Percentiles rank a stretch among this genome's conserved stretches.
Evolutionary conservation across 1,139 yeast genomes (phyloP).

Genomic region (Entelexis sorbosivorans): DNA sequence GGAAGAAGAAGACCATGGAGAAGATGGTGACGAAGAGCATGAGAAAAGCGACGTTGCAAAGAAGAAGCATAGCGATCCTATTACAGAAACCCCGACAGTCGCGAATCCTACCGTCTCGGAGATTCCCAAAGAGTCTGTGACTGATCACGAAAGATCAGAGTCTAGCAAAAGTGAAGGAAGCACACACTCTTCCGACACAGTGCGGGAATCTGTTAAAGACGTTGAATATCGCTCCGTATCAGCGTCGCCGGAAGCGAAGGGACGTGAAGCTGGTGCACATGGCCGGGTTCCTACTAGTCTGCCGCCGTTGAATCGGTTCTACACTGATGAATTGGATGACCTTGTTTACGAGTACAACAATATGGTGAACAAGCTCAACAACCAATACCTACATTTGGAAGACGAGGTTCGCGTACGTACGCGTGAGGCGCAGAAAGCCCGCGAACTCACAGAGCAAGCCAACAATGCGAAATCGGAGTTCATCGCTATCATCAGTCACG

Average conservation of each 20-base stretch:
- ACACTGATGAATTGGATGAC: conserved; percentile 79
- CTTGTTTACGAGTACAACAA: conserved; percentile 80
- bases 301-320: conserved; percentile 34
- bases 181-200: neutral
- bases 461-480: conserved; percentile 92
- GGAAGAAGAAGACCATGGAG: conserved; percentile 36
- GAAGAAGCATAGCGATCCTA: neutral
- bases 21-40: conserved; percentile 35
- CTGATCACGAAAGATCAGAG: neutral
- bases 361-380: conserved; percentile 81
- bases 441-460: conserved; percentile 84
- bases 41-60: neutral
- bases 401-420: conserved; percentile 85
- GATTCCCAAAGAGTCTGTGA: neutral
- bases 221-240: neutral
- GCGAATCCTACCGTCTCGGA: neutral
- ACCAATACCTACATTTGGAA: conserved; percentile 75
- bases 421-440: conserved; percentile 77
- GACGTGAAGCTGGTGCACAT: neutral
- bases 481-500: conserved; percentile 93
- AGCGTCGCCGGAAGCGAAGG: neutral
- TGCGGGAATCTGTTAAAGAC: neutral
- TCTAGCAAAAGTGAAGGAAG: neutral
- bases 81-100: neutral
- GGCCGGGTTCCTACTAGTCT: conserved; percentile 19